Base-by-base conservation (phyloP, 768 basidiomycete genomes). In the Auriscalpium microsporum region DNA sequence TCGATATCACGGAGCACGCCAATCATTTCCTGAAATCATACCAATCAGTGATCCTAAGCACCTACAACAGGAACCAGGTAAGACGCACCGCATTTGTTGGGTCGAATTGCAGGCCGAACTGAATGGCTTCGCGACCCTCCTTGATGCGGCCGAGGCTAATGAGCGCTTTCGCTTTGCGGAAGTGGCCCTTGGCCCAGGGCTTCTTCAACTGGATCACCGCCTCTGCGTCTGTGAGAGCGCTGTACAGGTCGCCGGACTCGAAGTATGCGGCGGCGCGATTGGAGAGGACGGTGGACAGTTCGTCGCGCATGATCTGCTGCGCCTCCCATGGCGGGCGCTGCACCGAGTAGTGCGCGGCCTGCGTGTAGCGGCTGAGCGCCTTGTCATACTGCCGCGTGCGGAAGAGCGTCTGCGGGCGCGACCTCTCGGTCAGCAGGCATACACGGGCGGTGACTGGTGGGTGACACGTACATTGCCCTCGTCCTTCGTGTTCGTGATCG, bases 121-220 rank as follows among this genome's bases (percentile, higher is more conserved):
- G 77, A 56, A 95, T 72, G 2, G 94, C 84, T 47, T 92, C 88
- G 60, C 81, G 80, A 9, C 94, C 94, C 45, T 95, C 94, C 45
- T 83, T 71, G 54, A 81, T 70, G 46, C 75, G 71, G 3, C 76
- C 78, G 50, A 99, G 75, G 19, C 80, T 91, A 2, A 89, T 73
- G 45, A 99, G 73, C 0, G 95, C 92, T 67, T 91, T 92, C 2
- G 91, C 89, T 66, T 89, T 94, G 56, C 96, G 79, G 76, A 96
- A 96, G 69, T 97, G 90, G 0, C 94, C 96, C 66, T 98, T 99
- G 63, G 88, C 82, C 94, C 95, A 98, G 46, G 83, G 84, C 54
- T 84, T 77, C 64, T 92, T 88, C 51, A 96, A 72, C 59, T 80
- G 71, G 44, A 96, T 86, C 64, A 97, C 93, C 2, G 85, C 84